phyloP scores from a whole-genome alignment of 352 stramenopile genomes.

The Globisporangium echinulatum region DNA sequence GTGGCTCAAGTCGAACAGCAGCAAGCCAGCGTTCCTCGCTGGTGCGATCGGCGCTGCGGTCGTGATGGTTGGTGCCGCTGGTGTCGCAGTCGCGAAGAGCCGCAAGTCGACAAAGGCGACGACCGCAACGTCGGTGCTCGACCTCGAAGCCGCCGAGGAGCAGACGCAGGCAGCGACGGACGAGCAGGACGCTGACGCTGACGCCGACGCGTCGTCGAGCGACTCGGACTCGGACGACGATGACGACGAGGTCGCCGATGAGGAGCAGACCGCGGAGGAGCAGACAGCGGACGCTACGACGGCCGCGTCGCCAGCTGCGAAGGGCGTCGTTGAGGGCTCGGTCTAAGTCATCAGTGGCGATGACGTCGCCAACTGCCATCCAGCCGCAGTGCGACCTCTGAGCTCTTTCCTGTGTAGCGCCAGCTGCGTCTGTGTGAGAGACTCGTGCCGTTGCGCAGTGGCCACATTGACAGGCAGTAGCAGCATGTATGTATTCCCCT shows the following conservation, averaged over 20 bases:
- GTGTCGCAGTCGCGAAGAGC: conserved; percentile 35
- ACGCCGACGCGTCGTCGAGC: conserved; percentile 20
- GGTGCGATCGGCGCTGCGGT: conserved; percentile 38
- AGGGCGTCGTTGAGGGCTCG: conserved; percentile 50
- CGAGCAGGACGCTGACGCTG: conserved; percentile 30
- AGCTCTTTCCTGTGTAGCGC: background rate
- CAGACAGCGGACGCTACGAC: conserved; percentile 13
- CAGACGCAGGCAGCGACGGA: conserved; percentile 28
- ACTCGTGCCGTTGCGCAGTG: no score
- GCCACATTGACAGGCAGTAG: no score
- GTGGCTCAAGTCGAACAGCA: conserved; percentile 33
- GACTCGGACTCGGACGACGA: conserved; percentile 33
- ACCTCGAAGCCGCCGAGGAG: conserved; percentile 24
- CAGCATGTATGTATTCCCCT: no score
- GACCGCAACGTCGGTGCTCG: conserved; percentile 35
- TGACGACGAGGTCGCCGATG: conserved; percentile 34
- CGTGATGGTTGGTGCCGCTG: conserved; percentile 35
- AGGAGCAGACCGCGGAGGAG: conserved; percentile 19
- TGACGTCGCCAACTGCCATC: no score
- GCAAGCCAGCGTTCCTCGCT: conserved; percentile 30
- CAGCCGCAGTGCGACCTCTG: background rate
- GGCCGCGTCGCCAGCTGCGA: conserved; percentile 20
- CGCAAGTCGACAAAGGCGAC: conserved; percentile 30
- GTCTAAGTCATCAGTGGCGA: conserved; percentile 25
- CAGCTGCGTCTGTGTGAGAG: no score